Evolutionary conservation across 1,284 basidiomycete species (phyloP), one percentile per base, ranked within the genome.

Genomic region (Bondarzewia mesenterica): DNA sequence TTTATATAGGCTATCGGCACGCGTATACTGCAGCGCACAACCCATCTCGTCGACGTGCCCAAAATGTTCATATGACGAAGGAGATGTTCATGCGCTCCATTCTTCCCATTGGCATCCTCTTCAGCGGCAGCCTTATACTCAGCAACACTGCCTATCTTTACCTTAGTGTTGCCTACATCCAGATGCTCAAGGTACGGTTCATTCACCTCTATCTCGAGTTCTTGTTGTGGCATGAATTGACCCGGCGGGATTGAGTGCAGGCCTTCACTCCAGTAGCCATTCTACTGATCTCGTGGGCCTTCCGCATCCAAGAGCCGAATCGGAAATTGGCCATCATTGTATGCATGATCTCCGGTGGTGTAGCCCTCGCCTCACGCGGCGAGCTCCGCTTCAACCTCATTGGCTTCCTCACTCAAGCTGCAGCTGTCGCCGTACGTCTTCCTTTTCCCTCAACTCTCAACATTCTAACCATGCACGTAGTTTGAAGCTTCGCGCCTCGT

Each of bases 201-300:
- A 12, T 20, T 47, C n/a, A n/a, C n/a, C n/a, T n/a, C 32, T 35
- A n/a, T 35, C 10, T 10, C 10, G 10, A 8, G n/a, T 35, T 10
- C 32, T 35, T 35, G n/a, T n/a, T n/a, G 18, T 26, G 38, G 2
- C 25, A 15, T 7, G 15, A 15, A 8, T 7, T 5, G 35, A 5
- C 25, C 22, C n/a, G n/a, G n/a, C n/a, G n/a, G n/a, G n/a, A n/a
- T n/a, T n/a, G n/a, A n/a, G n/a, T n/a, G 20, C 58, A 93, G 87
- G 95, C 94, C 7, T 98, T 98, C 71, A 90, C 79, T n/a, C 93
- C 94, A 0, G 94, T 97, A 14, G 91, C 93, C 1, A 96, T 98
- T 58, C 80, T 98, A 27, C 78, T 98, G 56, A 94, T 97, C 61
- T 94, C 93, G 7, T 97, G 94, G 77, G 75, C 80, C 1, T 90